Conservation (phyloP, 2,329 filamentous ascomycete species). For the Cladosporium oxysporum region DNA sequence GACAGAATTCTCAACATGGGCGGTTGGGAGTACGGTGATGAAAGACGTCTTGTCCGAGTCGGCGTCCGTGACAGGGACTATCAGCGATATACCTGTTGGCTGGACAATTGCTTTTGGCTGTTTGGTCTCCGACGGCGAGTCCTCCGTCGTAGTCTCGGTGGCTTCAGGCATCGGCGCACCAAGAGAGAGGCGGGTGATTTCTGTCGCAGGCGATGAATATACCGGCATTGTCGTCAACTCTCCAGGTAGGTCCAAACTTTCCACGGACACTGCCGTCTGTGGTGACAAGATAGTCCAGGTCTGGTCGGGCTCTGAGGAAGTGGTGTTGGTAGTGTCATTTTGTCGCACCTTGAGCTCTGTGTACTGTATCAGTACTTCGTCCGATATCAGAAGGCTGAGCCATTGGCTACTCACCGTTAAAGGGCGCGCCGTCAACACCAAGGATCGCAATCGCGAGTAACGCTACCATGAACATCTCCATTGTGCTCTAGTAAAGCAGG, state of each 20-base stretch:
- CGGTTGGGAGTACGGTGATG: slow-evolving; percentile 2
- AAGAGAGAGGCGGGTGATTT: slow-evolving; percentile 12
- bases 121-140: neutral
- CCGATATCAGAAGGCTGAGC: neutral
- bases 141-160: neutral
- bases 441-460: neutral
- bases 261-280: neutral
- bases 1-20: neutral
- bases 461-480: neutral
- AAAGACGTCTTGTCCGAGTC: neutral
- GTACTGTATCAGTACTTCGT: neutral
- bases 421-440: neutral
- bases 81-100: slow-evolving; percentile 3
- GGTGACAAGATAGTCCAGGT: slow-evolving; percentile 9
- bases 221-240: neutral
- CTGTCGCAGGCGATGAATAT: neutral
- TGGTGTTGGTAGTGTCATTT: slow-evolving; percentile 10
- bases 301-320: neutral
- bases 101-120: neutral
- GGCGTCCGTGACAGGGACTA: neutral
- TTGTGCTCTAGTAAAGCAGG: neutral
- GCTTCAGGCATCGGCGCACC: neutral
- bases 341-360: slow-evolving; percentile 8
- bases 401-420: slow-evolving; percentile 2
- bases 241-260: neutral